A percentile compares a stretch with the other conserved stretches of the same genome.
phyloP scores from a whole-genome alignment of 2,329 filamentous ascomycete genomes.

The Fusarium sublunatum region DNA sequence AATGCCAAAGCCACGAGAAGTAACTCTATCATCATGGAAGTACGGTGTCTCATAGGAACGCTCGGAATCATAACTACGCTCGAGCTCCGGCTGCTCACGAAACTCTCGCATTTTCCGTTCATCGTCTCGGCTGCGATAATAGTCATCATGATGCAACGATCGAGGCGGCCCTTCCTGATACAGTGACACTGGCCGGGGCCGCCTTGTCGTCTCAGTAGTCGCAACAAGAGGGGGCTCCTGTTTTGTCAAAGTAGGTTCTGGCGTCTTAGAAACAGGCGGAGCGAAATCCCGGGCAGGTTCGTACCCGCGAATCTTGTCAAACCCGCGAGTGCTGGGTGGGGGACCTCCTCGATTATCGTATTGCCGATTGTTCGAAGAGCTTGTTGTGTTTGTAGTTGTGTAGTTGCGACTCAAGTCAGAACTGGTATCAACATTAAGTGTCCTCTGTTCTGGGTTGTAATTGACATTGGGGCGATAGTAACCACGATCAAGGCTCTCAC shows the following conservation, averaged over 20 bases:
- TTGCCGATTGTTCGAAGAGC: conserved; percentile 44
- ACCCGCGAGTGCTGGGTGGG: conserved; percentile 75
- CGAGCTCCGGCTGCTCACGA: conserved; percentile 55
- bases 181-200: conserved; percentile 61
- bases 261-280: conserved; percentile 53
- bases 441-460: conserved; percentile 59
- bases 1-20: conserved; percentile 64
- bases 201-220: conserved; percentile 44
- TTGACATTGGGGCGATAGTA: conserved; percentile 68
- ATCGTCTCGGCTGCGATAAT: conserved; percentile 62
- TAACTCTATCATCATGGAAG: conserved; percentile 61
- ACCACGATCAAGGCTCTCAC: conserved; percentile 66
- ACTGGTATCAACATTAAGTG: conserved; percentile 60
- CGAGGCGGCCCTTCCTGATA: conserved; percentile 63
- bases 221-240: conserved; percentile 25
- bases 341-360: conserved; percentile 63
- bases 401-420: conserved; percentile 59
- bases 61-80: conserved; percentile 43
- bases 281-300: conserved; percentile 61
- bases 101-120: conserved; percentile 57
- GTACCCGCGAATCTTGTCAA: conserved; percentile 71
- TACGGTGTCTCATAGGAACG: conserved; percentile 46
- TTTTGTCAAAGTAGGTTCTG: conserved; percentile 48
- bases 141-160: conserved; percentile 59
- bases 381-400: conserved; percentile 46